A percentile compares a stretch with the other conserved stretches of the same genome.
phyloP scores from a whole-genome alignment of 805 yeast species.

The Starmerella bacillaris region DNA sequence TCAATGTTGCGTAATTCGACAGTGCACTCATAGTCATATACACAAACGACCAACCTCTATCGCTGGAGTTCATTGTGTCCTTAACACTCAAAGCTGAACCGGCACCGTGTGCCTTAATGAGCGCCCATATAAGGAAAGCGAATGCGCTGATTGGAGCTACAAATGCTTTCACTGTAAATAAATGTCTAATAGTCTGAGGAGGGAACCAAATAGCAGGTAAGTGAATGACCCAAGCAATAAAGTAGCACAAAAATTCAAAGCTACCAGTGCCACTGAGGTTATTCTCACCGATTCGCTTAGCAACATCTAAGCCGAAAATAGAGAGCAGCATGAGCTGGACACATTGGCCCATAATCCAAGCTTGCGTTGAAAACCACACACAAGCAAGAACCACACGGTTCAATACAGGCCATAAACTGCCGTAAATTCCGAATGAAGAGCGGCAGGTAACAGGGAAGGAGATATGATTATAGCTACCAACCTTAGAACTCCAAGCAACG shows the following conservation, averaged over 20 bases:
- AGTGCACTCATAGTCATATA: constrained; percentile 59
- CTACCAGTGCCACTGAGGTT: constrained; percentile 43
- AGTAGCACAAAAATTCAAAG: constrained; percentile 54
- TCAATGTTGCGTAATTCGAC: constrained; percentile 77
- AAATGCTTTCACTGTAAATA: constrained; percentile 66
- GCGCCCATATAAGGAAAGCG: constrained; percentile 67
- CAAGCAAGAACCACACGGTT: constrained; percentile 77
- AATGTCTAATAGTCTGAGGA: constrained; percentile 70
- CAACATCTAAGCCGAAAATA: constrained; percentile 30
- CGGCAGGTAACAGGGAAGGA: constrained; percentile 72
- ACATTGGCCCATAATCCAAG: constrained; percentile 72
- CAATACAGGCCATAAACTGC: constrained; percentile 71
- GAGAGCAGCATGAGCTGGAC: constrained; percentile 62
- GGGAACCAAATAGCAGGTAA: constrained; percentile 67
- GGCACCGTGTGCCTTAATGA: constrained; percentile 60
- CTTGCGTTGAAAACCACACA: constrained; percentile 78
- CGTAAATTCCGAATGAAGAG: constrained; percentile 72
- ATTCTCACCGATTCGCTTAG: constrained; percentile 32
- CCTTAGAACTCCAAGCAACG: constrained; percentile 52
- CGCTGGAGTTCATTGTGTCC: constrained; percentile 36
- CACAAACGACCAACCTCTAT: constrained; percentile 67
- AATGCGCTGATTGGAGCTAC: constrained; percentile 70
- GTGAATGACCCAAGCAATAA: constrained; percentile 63
- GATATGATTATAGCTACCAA: constrained; percentile 65
- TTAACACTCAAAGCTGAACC: constrained; percentile 45